Conservation (phyloP, 805 yeast species). For the Metschnikowia baotianmanensis region DNA sequence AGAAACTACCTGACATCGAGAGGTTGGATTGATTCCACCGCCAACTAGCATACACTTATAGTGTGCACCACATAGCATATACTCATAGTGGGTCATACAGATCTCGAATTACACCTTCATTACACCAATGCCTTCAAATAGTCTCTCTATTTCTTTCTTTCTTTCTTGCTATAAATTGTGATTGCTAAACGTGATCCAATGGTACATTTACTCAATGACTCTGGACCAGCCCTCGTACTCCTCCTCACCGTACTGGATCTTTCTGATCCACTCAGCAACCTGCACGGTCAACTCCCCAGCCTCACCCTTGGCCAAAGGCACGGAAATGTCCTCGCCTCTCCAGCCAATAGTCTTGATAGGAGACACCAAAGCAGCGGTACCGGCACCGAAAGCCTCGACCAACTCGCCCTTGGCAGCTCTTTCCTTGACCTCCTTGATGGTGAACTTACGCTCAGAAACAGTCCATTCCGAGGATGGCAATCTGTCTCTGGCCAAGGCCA, state of each 20-base stretch:
- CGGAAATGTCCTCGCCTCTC: constrained; percentile 66
- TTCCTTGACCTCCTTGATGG: constrained; percentile 77
- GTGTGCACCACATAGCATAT: no score
- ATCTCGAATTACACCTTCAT: no score
- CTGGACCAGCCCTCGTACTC: constrained; percentile 57
- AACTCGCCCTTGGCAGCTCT: constrained; percentile 77
- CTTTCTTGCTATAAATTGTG: no score
- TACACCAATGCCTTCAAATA: background rate
- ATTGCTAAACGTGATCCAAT: no score
- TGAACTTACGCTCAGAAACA: constrained; percentile 76
- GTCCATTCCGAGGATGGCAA: constrained; percentile 78
- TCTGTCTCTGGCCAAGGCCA: constrained; percentile 72
- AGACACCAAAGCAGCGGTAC: constrained; percentile 96
- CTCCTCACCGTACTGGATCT: constrained; percentile 84
- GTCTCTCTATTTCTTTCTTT: background rate
- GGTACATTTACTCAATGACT: constrained; percentile 29
- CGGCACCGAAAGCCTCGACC: constrained; percentile 94
- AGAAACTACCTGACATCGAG: constrained; percentile 62
- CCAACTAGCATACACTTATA: constrained; percentile 1
- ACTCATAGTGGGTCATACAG: no score
- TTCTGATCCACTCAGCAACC: constrained; percentile 81
- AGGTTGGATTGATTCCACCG: constrained; percentile 16
- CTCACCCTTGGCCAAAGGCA: constrained; percentile 79
- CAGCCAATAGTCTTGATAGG: constrained; percentile 89
- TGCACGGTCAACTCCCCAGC: constrained; percentile 79